Evolutionary conservation across 1,284 basidiomycete species (phyloP).

Genomic region (Cryptococcus sp.): DNA sequence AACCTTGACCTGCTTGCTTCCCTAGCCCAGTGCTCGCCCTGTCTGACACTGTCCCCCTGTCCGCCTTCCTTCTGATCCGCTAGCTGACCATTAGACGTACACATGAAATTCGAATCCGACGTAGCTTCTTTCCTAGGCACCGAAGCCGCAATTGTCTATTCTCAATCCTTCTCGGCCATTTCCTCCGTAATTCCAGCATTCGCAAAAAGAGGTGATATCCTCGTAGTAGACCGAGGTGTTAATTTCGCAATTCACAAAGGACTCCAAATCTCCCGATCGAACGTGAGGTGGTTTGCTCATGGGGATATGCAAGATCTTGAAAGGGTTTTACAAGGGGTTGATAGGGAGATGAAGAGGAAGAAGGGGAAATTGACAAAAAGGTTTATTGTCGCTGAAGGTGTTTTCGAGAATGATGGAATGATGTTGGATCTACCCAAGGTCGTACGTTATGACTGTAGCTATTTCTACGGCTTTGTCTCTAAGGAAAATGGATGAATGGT

Average conservation of each 20-base stretch:
- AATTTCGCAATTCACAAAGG: conserved; percentile 97
- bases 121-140: conserved; percentile 88
- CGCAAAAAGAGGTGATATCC: conserved; percentile 95
- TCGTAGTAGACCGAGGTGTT: conserved; percentile 92
- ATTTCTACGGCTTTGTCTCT: too few species aligned
- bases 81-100: conserved; percentile 64
- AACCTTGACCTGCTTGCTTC: too few species aligned
- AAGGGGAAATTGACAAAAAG: conserved; percentile 75
- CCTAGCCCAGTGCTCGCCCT: neutral
- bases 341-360: conserved; percentile 82
- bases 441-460: conserved; percentile 54
- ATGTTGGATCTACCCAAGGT: conserved; percentile 88
- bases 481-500: neutral
- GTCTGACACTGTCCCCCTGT: neutral
- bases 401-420: conserved; percentile 91
- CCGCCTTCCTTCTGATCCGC: conserved; percentile 1
- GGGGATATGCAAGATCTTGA: conserved; percentile 89
- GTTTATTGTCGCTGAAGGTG: conserved; percentile 96
- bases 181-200: conserved; percentile 96
- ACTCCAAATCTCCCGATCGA: conserved; percentile 91
- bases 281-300: conserved; percentile 93
- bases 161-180: conserved; percentile 88
- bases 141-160: conserved; percentile 86
- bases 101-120: conserved; percentile 80
- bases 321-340: conserved; percentile 74